Percentiles rank a stretch among this genome's conserved stretches.
Evolutionary conservation across 768 basidiomycete species (phyloP).

Genomic region (Trametes villosa): DNA sequence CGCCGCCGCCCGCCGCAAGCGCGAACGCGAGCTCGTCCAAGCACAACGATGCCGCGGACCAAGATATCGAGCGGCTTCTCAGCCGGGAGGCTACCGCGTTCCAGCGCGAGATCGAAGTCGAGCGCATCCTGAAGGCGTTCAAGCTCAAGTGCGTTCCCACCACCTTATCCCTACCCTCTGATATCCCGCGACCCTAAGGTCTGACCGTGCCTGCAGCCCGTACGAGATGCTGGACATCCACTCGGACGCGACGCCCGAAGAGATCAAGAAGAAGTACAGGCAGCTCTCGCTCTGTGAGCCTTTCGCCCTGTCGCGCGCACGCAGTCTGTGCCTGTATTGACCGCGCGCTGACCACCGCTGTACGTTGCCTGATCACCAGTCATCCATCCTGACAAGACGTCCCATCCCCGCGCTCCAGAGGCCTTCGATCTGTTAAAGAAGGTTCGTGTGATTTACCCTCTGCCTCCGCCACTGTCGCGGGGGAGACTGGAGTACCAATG

Average conservation of each 20-base stretch:
- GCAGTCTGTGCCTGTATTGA: not conserved
- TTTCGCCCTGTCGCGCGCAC: constrained; percentile 4
- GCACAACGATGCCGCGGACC: constrained; percentile 33
- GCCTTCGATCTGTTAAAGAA: constrained; percentile 95
- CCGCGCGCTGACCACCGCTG: constrained; percentile 28
- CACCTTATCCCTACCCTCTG: not conserved
- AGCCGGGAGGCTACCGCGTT: constrained; percentile 83
- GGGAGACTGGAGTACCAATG: no score
- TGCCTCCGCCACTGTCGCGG: not conserved
- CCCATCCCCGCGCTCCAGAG: constrained; percentile 86
- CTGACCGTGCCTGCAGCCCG: constrained; percentile 56
- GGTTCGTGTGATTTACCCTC: constrained; percentile 44
- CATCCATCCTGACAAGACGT: constrained; percentile 98
- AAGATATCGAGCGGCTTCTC: constrained; percentile 81
- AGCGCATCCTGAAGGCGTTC: constrained; percentile 92
- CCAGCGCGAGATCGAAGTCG: constrained; percentile 86
- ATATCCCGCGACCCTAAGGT: not conserved
- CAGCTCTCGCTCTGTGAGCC: constrained; percentile 82
- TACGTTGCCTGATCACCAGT: constrained; percentile 62
- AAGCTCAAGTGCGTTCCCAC: constrained; percentile 80
- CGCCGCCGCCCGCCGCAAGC: no score
- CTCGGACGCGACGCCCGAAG: constrained; percentile 70
- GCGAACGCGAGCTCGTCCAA: constrained; percentile 15
- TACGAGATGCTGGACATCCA: constrained; percentile 92
- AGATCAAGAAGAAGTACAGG: constrained; percentile 87